These are phyloP conservation scores for Coemansia reversa DNA, from an alignment of 192 early-diverging fungal species.

Conservation along the genomic window DNA sequence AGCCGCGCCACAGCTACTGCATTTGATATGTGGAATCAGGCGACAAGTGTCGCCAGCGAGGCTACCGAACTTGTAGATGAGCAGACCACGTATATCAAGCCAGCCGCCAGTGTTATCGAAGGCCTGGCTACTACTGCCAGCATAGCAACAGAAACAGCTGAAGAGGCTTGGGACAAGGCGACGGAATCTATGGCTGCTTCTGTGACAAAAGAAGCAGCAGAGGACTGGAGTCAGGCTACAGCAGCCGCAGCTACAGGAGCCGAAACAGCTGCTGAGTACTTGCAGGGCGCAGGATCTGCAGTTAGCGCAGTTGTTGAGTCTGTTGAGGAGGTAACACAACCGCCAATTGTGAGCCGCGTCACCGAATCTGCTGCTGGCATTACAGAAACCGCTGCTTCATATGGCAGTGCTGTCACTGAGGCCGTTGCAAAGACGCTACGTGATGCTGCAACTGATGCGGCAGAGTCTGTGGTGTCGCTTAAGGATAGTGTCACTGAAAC, in stretches of 20 bases:
- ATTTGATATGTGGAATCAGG: constrained; percentile 17
- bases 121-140: not conserved
- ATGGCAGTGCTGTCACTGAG: not conserved
- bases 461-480: not conserved
- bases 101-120: not conserved
- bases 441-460: not conserved
- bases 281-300: not conserved
- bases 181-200: constrained; percentile 1
- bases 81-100: not conserved
- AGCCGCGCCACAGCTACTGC: constrained; percentile 24
- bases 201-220: too few species aligned
- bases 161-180: not conserved
- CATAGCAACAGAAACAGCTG: constrained; percentile 1
- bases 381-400: constrained; percentile 6
- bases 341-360: constrained; percentile 2
- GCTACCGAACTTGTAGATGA: constrained; percentile 5
- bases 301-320: constrained; percentile 1
- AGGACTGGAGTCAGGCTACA: too few species aligned
- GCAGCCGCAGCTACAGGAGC: not conserved
- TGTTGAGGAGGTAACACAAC: not conserved
- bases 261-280: constrained; percentile 4
- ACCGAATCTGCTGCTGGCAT: not conserved
- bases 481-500: not conserved
- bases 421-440: too few species aligned
- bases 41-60: constrained; percentile 9